A percentile compares a stretch with the other conserved stretches of the same genome.
Evolutionary conservation across 306 rosid species (phyloP).

Genomic region (Castanea crenata): DNA sequence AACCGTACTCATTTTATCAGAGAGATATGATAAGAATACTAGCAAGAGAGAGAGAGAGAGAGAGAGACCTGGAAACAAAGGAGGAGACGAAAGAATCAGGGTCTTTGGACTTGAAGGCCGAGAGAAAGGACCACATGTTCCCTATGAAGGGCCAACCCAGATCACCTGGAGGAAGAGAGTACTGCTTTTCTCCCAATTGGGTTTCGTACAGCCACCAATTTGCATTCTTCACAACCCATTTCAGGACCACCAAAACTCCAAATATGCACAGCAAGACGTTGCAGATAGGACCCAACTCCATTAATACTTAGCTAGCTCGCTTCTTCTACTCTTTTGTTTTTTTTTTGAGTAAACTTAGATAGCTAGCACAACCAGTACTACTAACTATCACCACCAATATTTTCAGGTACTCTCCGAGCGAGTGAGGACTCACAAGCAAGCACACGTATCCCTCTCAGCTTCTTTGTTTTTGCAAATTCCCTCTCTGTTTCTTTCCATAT

Average conservation of each 20-base stretch:
- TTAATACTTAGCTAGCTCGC: background rate
- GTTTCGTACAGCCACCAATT: slow-evolving; percentile 69
- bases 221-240: slow-evolving; percentile 37
- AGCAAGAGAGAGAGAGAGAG: background rate
- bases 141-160: slow-evolving; percentile 92
- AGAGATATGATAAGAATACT: background rate
- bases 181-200: slow-evolving; percentile 48
- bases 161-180: slow-evolving; percentile 83
- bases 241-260: slow-evolving; percentile 23
- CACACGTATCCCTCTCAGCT: too few species aligned
- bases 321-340: too few species aligned
- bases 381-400: too few species aligned
- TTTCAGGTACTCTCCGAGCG: too few species aligned
- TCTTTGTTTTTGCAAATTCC: too few species aligned
- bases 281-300: slow-evolving; percentile 15
- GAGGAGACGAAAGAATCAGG: slow-evolving; percentile 81
- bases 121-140: slow-evolving; percentile 92
- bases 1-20: too few species aligned
- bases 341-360: too few species aligned
- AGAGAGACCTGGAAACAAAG: slow-evolving; percentile 56
- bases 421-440: too few species aligned
- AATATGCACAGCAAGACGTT: slow-evolving; percentile 10
- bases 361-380: too few species aligned
- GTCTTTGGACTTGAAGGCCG: slow-evolving; percentile 73
- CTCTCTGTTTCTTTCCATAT: too few species aligned